These are phyloP conservation scores for Stellera chamaejasme DNA, from an alignment of 345 rosid species.

Conservation along the genomic window DNA sequence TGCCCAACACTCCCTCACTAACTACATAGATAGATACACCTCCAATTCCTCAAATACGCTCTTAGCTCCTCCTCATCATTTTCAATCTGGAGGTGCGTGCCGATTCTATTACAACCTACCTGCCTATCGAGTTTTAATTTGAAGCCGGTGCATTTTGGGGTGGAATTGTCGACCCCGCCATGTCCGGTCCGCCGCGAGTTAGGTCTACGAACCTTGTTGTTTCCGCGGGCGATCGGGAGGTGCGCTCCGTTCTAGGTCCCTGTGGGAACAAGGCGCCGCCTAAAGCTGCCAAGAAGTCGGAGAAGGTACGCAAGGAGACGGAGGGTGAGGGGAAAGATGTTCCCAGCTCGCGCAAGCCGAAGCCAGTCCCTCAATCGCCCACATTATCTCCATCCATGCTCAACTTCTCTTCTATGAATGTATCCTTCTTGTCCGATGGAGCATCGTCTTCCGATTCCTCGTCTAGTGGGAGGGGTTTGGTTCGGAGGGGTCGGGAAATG, in stretches of 20 bases:
- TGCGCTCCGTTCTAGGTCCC: slow-evolving; percentile 45
- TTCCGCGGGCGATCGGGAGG: slow-evolving; percentile 25
- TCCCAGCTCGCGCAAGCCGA: slow-evolving; percentile 14
- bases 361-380: slow-evolving; percentile 20
- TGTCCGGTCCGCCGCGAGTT: slow-evolving; percentile 56
- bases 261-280: slow-evolving; percentile 48
- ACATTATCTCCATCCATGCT: slow-evolving; percentile 29
- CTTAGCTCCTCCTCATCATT: not conserved
- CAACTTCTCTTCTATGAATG: slow-evolving; percentile 34
- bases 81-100: not conserved
- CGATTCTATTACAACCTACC: not conserved
- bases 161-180: slow-evolving; percentile 11
- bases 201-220: slow-evolving; percentile 30
- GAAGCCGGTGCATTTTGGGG: slow-evolving; percentile 4
- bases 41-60: not conserved
- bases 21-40: not conserved
- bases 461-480: slow-evolving; percentile 36
- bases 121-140: not conserved
- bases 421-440: slow-evolving; percentile 68
- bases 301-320: slow-evolving; percentile 18
- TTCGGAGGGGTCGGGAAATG: slow-evolving; percentile 17
- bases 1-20: not conserved
- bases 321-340: slow-evolving; percentile 30
- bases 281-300: slow-evolving; percentile 31
- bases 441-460: slow-evolving; percentile 77